These are phyloP conservation scores for Didymellaceae sp. DNA, from an alignment of 2,329 filamentous ascomycete genomes.

Conservation along the genomic window DNA sequence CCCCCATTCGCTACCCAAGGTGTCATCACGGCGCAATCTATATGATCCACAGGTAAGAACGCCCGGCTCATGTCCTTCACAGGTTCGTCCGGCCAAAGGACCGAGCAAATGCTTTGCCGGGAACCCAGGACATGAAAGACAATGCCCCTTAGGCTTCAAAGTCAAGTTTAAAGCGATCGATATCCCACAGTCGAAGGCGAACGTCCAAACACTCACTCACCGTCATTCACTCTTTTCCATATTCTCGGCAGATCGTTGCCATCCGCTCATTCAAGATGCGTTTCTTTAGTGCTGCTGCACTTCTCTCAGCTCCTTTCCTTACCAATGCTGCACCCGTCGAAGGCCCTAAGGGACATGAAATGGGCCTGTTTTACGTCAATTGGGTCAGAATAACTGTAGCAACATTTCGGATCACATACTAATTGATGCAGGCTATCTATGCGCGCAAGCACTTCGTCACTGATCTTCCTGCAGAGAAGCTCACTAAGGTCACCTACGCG, in stretches of 20 bases:
- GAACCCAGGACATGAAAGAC: neutral
- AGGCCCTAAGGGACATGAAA: slow-evolving; percentile 56
- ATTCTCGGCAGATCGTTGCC: slow-evolving; percentile 17
- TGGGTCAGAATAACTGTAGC: slow-evolving; percentile 52
- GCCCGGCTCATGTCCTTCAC: neutral
- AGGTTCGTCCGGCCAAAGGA: slow-evolving; percentile 8
- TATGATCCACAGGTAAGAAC: neutral
- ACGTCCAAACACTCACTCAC: neutral
- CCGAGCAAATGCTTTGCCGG: slow-evolving; percentile 3
- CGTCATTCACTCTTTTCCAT: slow-evolving; percentile 15
- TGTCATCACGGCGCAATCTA: slow-evolving; percentile 14
- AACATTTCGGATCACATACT: neutral
- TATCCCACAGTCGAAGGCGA: neutral
- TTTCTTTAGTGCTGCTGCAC: slow-evolving; percentile 26
- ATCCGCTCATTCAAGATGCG: slow-evolving; percentile 36
- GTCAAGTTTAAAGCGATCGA: neutral
- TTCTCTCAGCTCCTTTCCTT: slow-evolving; percentile 27
- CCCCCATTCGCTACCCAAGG: slow-evolving; percentile 10
- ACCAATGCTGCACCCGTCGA: slow-evolving; percentile 22
- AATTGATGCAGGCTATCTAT: slow-evolving; percentile 72
- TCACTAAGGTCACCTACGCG: slow-evolving; percentile 88
- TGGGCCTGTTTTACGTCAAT: slow-evolving; percentile 75
- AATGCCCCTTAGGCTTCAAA: neutral
- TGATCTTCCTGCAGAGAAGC: slow-evolving; percentile 77
- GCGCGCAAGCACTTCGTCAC: slow-evolving; percentile 81